Base-by-base conservation (phyloP, 352 stramenopile species). In the Pythium pyrilobum region DNA sequence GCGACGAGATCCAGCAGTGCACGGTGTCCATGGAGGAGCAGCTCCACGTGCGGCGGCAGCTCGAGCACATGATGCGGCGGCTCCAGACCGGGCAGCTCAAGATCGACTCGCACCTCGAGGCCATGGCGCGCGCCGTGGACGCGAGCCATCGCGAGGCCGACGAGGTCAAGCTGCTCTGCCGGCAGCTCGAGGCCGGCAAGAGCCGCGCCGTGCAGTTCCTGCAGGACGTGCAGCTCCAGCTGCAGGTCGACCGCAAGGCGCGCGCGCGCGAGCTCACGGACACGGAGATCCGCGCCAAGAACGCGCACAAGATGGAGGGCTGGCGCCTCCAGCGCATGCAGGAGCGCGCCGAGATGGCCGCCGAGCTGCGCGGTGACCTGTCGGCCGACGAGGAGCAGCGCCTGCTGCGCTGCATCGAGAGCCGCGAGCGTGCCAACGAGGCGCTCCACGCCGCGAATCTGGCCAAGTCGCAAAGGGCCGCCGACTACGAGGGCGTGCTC, bases 1-100 rank as follows among this genome's bases (percentile, higher is more conserved):
- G 89, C 32, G 49, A 83, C 12, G 71, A 88, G 2, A 93, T 93
- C 42, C 59, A 67, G n/a, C 60, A 73, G 24, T 89, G 77, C 46
- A 89, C 78, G 37, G 29, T 69, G 15, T 78, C 69, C 0, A 89
- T 89, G 79, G 82, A 93, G 45, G 77, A 91, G 52, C 77, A 93
- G 63, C 85, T 89, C 74, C 75, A 90, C 60, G 44, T 73, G 15
- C 66, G 79, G 5, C 51, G 81, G 37, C 80, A 91, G 45, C 67
- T 90, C 3, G 80, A 91, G 59, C 82, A 91, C 71, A 91, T 93
- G 82, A 73, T 89, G 39, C 73, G 81, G 11, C 76, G 82, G 0
- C 64, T 93, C 6, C 78, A 91, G 59, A 88, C 76, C 3, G 83
- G 74, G 0, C 81, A 91, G 29, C 58, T 91, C 24, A 77, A 78